phyloP scores from a whole-genome alignment of 78 protist species.

The Dictyostelium discoideum region DNA sequence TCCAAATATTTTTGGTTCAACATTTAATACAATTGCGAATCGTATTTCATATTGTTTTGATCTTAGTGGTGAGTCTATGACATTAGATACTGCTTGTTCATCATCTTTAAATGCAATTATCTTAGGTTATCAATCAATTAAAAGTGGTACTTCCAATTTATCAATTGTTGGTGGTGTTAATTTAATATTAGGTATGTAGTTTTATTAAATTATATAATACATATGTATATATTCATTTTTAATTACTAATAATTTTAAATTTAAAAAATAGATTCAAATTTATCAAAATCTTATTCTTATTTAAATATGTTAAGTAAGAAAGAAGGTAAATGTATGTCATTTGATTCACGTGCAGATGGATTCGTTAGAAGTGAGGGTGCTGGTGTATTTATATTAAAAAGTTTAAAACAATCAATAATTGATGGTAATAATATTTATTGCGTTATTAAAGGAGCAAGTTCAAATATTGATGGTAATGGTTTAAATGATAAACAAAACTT shows the following conservation, averaged over 20 bases:
- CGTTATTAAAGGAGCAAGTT: no score
- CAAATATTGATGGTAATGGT: no score
- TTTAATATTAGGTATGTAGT: not conserved
- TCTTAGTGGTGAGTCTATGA: conserved; percentile 82
- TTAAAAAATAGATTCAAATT: conserved; percentile 16
- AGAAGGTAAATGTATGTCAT: not conserved
- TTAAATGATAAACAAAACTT: no score
- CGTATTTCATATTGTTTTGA: conserved; percentile 88
- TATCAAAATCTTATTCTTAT: not conserved
- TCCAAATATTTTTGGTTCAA: not conserved
- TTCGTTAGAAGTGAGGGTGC: not conserved
- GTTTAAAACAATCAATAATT: no score
- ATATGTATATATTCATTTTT: no score
- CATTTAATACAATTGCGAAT: conserved; percentile 55
- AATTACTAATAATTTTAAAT: not conserved
- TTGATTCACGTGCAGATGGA: conserved; percentile 43
- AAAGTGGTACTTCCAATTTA: conserved; percentile 49
- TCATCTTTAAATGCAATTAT: conserved; percentile 85
- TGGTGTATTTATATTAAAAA: no score
- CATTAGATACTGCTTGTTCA: conserved; percentile 93
- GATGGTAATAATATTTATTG: no score
- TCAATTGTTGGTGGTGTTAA: conserved; percentile 91
- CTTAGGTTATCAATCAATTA: conserved; percentile 73
- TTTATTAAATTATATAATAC: not conserved
- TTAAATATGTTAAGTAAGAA: conserved; percentile 49